phyloP scores from a whole-genome alignment of 225 moss, liverwort and hornwort genomes.

The Pleurozium schreberi region DNA sequence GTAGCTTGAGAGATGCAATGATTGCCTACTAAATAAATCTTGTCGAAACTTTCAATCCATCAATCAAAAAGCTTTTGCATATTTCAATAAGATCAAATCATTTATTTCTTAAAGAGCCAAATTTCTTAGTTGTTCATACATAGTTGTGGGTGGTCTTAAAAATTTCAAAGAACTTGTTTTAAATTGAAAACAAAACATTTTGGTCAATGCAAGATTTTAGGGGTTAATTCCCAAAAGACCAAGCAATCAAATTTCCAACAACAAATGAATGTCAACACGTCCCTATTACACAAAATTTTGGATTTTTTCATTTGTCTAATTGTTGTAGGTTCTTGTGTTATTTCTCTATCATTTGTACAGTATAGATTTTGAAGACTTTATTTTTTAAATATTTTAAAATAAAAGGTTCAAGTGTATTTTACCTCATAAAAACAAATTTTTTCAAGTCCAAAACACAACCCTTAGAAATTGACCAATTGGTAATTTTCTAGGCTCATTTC shows the following conservation, averaged over 20 bases:
- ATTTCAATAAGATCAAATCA: neutral
- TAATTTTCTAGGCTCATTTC: too few relatives aligned
- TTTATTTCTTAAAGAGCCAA: neutral
- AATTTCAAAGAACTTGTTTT: neutral
- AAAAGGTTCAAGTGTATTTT: too few relatives aligned
- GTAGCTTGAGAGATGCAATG: neutral
- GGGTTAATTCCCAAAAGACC: too few relatives aligned
- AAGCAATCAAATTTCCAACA: neutral
- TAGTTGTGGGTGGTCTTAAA: too few relatives aligned
- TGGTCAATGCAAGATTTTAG: neutral
- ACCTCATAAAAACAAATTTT: too few relatives aligned
- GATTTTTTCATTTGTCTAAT: neutral
- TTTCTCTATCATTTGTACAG: neutral
- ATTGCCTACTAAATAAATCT: neutral
- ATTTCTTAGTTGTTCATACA: rapidly evolving
- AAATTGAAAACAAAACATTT: neutral
- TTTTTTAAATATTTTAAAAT: neutral
- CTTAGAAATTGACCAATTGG: too few relatives aligned
- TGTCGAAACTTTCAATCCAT: neutral
- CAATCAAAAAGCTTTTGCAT: neutral
- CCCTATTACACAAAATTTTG: neutral
- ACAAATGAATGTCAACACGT: neutral
- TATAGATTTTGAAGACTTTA: neutral
- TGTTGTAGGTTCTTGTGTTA: neutral
- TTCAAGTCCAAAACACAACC: too few relatives aligned